phyloP scores from a whole-genome alignment of 1,284 basidiomycete genomes.

The Volvariella surrecta region DNA sequence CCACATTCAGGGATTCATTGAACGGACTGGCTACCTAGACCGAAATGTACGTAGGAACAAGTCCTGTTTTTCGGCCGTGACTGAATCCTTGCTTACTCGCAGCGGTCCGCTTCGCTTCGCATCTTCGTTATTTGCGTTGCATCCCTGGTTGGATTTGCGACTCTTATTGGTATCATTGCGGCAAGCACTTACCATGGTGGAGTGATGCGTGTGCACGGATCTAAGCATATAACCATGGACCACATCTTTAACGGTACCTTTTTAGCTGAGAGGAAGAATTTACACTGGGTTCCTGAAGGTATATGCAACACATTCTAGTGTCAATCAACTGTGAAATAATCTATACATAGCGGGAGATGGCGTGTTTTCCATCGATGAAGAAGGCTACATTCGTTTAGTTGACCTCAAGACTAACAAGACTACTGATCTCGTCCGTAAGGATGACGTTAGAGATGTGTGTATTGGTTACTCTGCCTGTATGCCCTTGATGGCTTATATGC shows the following conservation, averaged over 20 bases:
- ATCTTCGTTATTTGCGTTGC: conserved; percentile 46
- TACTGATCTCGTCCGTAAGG: conserved; percentile 45
- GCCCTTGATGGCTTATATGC: background rate
- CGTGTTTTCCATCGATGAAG: conserved; percentile 63
- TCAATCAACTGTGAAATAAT: background rate
- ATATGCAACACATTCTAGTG: background rate
- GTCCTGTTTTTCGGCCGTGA: background rate
- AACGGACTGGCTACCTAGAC: conserved; percentile 24
- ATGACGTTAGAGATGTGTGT: conserved; percentile 54
- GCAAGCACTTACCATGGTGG: conserved; percentile 57
- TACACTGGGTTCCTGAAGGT: conserved; percentile 87
- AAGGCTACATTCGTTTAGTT: conserved; percentile 65
- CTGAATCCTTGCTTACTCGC: conserved; percentile 8
- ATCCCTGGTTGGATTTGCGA: conserved; percentile 45
- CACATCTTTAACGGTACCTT: conserved; percentile 91
- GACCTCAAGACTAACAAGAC: conserved; percentile 73
- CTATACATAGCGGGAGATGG: conserved; percentile 71
- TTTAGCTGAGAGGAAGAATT: conserved; percentile 26
- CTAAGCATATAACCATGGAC: conserved; percentile 72
- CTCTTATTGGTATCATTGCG: conserved; percentile 63
- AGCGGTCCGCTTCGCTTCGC: conserved; percentile 35
- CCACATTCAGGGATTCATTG: conserved; percentile 12
- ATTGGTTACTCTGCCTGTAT: background rate
- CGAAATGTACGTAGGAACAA: conserved; percentile 2
- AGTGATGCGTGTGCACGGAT: conserved; percentile 42